Evolutionary conservation across 129 eudicot species (phyloP).

Genomic region (Cynara cardunculus): DNA sequence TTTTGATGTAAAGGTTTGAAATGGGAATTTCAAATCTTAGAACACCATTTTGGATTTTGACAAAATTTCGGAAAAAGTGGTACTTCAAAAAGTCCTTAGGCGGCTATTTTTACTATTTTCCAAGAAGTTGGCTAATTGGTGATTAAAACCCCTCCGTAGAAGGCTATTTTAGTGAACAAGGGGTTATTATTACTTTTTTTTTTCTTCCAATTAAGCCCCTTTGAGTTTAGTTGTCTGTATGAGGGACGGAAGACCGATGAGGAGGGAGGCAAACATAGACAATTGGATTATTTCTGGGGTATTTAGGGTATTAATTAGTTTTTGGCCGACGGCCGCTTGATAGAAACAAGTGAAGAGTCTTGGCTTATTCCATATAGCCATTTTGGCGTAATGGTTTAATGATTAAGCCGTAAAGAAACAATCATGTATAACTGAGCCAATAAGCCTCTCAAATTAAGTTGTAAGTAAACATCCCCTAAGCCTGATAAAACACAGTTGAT

Average conservation of each 20-base stretch:
- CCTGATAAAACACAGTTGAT: neutral
- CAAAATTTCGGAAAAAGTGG: too few relatives aligned
- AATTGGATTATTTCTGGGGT: neutral
- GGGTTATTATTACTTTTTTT: too few relatives aligned
- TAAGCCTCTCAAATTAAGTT: neutral
- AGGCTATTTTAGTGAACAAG: too few relatives aligned
- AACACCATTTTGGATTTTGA: too few relatives aligned
- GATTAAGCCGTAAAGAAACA: neutral
- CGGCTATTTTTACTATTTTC: neutral
- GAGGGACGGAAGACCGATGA: neutral
- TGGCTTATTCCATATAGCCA: neutral
- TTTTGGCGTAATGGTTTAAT: neutral
- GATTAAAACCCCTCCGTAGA: neutral
- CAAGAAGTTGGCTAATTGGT: neutral
- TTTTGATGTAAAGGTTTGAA: too few relatives aligned
- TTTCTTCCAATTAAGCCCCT: too few relatives aligned
- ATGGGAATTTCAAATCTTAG: too few relatives aligned
- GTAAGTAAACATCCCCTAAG: neutral
- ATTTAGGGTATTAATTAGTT: neutral
- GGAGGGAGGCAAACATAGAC: neutral
- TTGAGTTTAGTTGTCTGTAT: neutral
- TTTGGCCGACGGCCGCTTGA: neutral
- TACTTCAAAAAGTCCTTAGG: too few relatives aligned
- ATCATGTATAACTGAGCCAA: neutral
- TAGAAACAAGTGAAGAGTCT: neutral